Evolutionary conservation across 1,139 yeast genomes (phyloP).

Genomic region (Magnusiomyces fungicola): DNA sequence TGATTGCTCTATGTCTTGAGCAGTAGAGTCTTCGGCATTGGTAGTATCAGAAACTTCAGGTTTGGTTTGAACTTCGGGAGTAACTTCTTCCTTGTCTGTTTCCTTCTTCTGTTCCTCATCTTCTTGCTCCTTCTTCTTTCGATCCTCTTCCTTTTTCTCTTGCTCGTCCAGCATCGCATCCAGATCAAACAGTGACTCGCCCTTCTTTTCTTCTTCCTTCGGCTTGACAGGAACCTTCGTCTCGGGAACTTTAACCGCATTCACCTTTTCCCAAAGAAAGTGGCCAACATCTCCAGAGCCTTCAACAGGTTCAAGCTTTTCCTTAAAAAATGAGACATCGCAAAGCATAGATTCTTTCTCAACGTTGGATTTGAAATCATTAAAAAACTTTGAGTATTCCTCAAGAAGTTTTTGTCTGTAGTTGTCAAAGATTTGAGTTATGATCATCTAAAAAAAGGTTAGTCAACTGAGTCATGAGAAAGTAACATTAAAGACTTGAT

Average conservation of each 20-base stretch:
- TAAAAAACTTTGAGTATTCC: constrained; percentile 32
- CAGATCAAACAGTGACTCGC: background rate
- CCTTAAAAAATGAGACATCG: constrained; percentile 62
- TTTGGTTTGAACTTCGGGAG: background rate
- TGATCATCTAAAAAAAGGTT: constrained; percentile 21
- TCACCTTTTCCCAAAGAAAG: constrained; percentile 57
- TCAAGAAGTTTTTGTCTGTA: constrained; percentile 52
- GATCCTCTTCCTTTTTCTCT: background rate
- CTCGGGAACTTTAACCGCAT: constrained; percentile 27
- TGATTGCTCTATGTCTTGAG: no score
- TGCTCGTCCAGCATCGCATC: background rate
- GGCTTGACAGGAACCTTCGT: background rate
- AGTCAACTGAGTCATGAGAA: no score
- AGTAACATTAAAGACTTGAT: constrained; percentile 3
- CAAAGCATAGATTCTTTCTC: constrained; percentile 39
- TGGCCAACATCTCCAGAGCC: constrained; percentile 65
- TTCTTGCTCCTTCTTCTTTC: background rate
- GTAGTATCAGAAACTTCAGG: constrained; percentile 29
- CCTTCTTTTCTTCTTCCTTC: background rate
- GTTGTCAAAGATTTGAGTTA: constrained; percentile 42
- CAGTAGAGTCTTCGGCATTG: constrained; percentile 49
- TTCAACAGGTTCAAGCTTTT: constrained; percentile 48
- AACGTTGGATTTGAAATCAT: constrained; percentile 34
- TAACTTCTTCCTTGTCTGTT: background rate
- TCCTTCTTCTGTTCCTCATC: background rate